Conservation (phyloP, 2,329 filamentous ascomycete species). For the Pseudohalonectria lignicola region DNA sequence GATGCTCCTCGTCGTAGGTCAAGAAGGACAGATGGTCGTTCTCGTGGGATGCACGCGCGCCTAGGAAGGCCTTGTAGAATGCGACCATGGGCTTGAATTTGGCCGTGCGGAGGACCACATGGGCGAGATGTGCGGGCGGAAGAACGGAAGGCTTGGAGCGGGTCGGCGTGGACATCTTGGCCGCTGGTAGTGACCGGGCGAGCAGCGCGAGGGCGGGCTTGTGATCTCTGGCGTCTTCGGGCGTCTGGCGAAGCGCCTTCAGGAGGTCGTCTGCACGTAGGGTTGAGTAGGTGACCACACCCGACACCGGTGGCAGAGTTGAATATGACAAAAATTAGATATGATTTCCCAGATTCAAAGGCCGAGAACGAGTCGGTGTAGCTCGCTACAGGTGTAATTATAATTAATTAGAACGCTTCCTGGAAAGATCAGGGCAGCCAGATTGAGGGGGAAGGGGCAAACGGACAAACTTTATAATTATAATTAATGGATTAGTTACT, state of each 20-base stretch:
- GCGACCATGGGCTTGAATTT: constrained; percentile 18
- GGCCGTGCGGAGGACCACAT: constrained; percentile 5
- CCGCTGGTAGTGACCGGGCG: constrained; percentile 21
- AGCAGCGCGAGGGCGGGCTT: neutral
- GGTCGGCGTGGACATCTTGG: constrained; percentile 12
- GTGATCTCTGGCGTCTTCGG: neutral
- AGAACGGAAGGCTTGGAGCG: neutral
- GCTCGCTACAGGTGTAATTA: no score
- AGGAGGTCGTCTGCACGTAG: neutral
- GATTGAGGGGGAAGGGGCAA: no score
- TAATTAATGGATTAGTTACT: no score
- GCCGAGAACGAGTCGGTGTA: no score
- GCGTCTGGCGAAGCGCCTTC: neutral
- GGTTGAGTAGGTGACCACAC: neutral
- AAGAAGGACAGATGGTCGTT: constrained; percentile 22
- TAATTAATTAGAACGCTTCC: no score
- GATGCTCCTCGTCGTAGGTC: constrained; percentile 34
- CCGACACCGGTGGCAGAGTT: no score
- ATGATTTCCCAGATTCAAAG: no score
- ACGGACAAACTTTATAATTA: no score
- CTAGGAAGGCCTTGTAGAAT: constrained; percentile 25
- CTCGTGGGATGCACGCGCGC: constrained; percentile 16
- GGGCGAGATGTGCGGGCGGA: constrained; percentile 3
- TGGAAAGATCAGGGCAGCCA: no score
- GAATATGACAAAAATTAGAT: no score